phyloP scores from a whole-genome alignment of 176 grass and related monocot genomes.

The Musa beccarii region DNA sequence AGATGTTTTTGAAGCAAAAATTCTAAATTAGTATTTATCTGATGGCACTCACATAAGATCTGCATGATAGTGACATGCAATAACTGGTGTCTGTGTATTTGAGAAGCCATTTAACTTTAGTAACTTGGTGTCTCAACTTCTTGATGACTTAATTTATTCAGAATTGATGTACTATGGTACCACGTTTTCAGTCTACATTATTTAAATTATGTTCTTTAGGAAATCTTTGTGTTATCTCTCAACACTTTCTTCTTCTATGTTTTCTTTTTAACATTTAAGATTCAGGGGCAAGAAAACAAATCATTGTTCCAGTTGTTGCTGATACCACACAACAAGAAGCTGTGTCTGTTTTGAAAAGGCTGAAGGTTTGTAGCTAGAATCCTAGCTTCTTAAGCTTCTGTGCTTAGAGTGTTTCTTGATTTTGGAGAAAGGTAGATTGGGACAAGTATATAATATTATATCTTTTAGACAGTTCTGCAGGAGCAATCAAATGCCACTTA shows the following conservation, averaged over 20 bases:
- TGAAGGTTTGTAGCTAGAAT: constrained; percentile 45
- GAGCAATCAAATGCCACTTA: background rate
- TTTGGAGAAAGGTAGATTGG: too few species aligned
- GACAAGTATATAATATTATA: background rate
- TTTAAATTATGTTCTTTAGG: background rate
- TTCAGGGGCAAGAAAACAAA: constrained; percentile 11
- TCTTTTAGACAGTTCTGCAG: background rate
- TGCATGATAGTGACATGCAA: background rate
- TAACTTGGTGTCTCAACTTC: too few species aligned
- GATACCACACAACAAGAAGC: constrained; percentile 68
- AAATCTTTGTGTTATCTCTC: background rate
- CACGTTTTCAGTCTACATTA: background rate
- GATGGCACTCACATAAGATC: background rate
- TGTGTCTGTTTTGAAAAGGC: constrained; percentile 73
- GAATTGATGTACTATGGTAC: background rate
- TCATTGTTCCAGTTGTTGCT: constrained; percentile 41
- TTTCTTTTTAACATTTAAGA: constrained; percentile 9
- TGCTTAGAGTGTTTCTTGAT: background rate
- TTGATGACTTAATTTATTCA: background rate
- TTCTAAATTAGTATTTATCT: background rate
- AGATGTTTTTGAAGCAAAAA: background rate
- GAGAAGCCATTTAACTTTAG: too few species aligned
- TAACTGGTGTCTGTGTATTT: background rate
- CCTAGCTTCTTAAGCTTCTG: background rate
- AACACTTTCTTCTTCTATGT: constrained; percentile 16